Conservation (phyloP, 805 yeast genomes). For the Candida ascalaphidarum region DNA sequence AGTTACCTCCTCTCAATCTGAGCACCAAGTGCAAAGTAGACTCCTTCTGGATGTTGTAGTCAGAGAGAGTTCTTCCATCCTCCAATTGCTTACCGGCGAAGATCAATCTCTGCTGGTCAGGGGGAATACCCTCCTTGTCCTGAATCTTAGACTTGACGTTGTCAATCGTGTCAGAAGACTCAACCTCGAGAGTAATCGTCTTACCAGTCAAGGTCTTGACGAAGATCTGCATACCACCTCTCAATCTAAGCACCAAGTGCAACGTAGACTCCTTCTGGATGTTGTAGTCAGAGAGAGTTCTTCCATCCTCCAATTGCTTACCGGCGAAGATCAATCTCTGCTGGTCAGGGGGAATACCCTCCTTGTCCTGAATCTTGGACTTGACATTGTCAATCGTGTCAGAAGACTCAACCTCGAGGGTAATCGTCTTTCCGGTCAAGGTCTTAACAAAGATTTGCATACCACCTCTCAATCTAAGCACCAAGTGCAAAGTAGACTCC, state of each 20-base stretch:
- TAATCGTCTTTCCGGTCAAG: slow-evolving; percentile 57
- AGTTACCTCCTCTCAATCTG: slow-evolving; percentile 91
- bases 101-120: slow-evolving; percentile 95
- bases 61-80: slow-evolving; percentile 92
- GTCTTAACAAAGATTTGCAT: slow-evolving; percentile 36
- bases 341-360: slow-evolving; percentile 39
- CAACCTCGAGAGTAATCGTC: slow-evolving; percentile 98
- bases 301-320: slow-evolving; percentile 37
- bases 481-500: slow-evolving; percentile 94
- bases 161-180: slow-evolving; percentile 98
- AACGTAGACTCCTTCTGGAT: slow-evolving; percentile 37
- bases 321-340: slow-evolving; percentile 39
- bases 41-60: slow-evolving; percentile 98
- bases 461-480: slow-evolving; percentile 97
- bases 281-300: slow-evolving; percentile 30
- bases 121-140: slow-evolving; percentile 97
- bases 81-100: slow-evolving; percentile 97
- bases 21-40: slow-evolving; percentile 92
- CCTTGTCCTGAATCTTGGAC: slow-evolving; percentile 35
- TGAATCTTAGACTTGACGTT: slow-evolving; percentile 89
- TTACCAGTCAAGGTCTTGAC: slow-evolving; percentile 99
- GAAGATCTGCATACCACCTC: slow-evolving; percentile 56
- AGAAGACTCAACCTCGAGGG: slow-evolving; percentile 95
- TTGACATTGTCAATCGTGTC: slow-evolving; percentile 92
- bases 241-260: slow-evolving; percentile 12